These are phyloP conservation scores for Balamuthia mandrillaris DNA, from an alignment of 208 protist genomes.

Conservation along the genomic window DNA sequence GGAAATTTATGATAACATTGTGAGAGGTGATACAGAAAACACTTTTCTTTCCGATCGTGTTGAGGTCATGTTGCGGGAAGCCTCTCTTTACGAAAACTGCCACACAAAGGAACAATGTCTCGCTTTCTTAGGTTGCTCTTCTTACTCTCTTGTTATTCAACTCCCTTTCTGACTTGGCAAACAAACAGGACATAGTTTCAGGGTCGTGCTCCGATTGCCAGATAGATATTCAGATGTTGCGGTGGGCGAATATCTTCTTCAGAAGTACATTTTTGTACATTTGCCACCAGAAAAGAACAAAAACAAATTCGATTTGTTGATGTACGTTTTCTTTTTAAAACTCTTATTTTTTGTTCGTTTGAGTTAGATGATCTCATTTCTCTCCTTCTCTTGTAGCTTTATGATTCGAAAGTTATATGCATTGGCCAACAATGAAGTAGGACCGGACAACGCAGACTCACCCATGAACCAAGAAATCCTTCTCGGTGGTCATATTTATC, in stretches of 20 bases:
- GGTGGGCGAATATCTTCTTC: slow-evolving; percentile 61
- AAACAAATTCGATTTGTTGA: slow-evolving; percentile 92
- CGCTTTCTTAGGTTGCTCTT: slow-evolving; percentile 52
- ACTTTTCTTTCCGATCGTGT: slow-evolving; percentile 72
- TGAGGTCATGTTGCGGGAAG: slow-evolving; percentile 22
- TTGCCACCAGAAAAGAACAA: slow-evolving; percentile 42
- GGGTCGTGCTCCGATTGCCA: slow-evolving; percentile 7
- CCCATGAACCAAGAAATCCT: slow-evolving; percentile 93
- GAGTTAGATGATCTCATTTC: no score
- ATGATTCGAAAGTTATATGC: slow-evolving; percentile 85
- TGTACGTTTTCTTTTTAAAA: slow-evolving; percentile 66
- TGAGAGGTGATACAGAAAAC: slow-evolving; percentile 60
- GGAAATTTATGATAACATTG: slow-evolving; percentile 77
- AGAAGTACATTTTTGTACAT: slow-evolving; percentile 74
- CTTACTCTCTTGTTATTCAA: no score
- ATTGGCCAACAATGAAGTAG: slow-evolving; percentile 75
- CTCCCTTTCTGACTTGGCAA: no score
- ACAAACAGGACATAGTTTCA: slow-evolving; percentile 36
- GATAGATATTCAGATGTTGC: slow-evolving; percentile 52
- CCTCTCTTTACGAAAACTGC: slow-evolving; percentile 21
- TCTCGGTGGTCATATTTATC: slow-evolving; percentile 86
- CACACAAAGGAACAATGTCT: slow-evolving; percentile 55
- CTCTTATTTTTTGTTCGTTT: no score
- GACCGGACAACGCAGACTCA: slow-evolving; percentile 92
- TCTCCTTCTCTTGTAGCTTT: slow-evolving; percentile 42